Base-by-base conservation (phyloP, 139 green algal genomes). In the Limnomonas spitsbergensis region DNA sequence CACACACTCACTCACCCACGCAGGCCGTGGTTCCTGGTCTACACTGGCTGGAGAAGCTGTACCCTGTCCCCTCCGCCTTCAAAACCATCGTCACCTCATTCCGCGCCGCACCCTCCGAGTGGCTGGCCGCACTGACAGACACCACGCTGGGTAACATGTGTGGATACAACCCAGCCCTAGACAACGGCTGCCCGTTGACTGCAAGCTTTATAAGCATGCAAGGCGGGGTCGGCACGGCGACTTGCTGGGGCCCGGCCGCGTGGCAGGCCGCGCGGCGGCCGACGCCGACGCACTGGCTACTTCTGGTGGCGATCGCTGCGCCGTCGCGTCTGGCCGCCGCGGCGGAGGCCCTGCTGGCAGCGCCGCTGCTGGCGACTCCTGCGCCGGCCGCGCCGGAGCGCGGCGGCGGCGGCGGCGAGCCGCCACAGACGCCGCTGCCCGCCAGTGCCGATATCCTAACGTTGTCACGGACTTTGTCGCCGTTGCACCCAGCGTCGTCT, bases 31-130 rank as follows among this genome's bases (percentile, higher is more conserved):
- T 61, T 20, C 47, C 47, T 61, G 47, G 47, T 61, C 47, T 61
- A 20, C 47, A 61, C 20, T 61, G 47, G 47, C 47, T 61, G 47
- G 47, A 61, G 20, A 61, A 61, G 47, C 66, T 72, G 66, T 72
- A 72, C 24, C 66, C 66, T 72, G 66, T 72, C 66, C 24, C 66
- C 66, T 32, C 66, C 27, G 29, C 66, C 66, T 72, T 32, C 66
- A 61, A 61, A 20, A 20, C 14, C 47, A 61, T 61, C 47, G 47
- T 61, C 20, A 20, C 47, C 47, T 61, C 47, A 14, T 61, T 61
- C 20, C 14, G 20, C 14, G 20, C 47, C 47, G 14, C 47, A 61
- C 47, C 47, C 14, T 20, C 14, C 14, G 47, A 20, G 20, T 61
- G 47, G 47, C 47, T 61, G 14, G 20, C 14, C 14, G 47, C 47